Evolutionary conservation across 163 green algal species (phyloP), one percentile per base, ranked within the genome.

Genomic region (Volvox carteri): DNA sequence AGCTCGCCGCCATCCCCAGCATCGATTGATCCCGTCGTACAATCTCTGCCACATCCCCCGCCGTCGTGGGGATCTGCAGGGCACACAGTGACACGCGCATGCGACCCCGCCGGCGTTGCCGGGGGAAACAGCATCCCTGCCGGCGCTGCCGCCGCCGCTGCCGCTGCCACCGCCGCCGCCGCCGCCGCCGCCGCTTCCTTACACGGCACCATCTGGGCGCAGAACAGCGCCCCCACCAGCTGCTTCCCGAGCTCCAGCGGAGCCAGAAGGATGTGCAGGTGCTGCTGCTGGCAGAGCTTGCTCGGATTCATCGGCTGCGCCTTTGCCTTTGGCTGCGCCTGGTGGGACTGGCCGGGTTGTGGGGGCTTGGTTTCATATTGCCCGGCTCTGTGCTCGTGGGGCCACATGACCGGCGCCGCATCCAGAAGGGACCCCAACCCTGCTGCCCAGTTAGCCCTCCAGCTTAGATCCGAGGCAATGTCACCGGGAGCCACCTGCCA

Each of bases 221-320:
- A 78, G 5, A 78, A 21, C 70, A 78, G 41, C 25, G 70, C 70
- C 2, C 70, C 70, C 39, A 78, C 70, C 70, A 78, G 70, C 14
- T 78, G 70, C 11, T 12, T 12, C 4, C 70, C 70, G 7, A 78
- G 39, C 70, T 52, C 70, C 14, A 78, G 23, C 2, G 70, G 70
- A 21, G 25, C 5, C 39, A 78, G 23, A 6, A 78, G 37, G 35
- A 76, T 25, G 33, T n/a, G 30, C 37, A 68, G 58, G 18, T 18
- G 58, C 58, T 12, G 58, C 58, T 18, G 58, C 48, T 58, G 60
- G 35, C 2, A 72, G 60, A 7, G 60, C 19, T 11, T 11, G 48
- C 56, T 7, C 28, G 19, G 56, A 8, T n/a, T 23, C 56, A 23
- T 23, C 56, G 56, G 19, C 56, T 19, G 19, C 56, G 56, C 56